Conservation (phyloP, 179 eudicot genomes). For the Vitellaria paradoxa region DNA sequence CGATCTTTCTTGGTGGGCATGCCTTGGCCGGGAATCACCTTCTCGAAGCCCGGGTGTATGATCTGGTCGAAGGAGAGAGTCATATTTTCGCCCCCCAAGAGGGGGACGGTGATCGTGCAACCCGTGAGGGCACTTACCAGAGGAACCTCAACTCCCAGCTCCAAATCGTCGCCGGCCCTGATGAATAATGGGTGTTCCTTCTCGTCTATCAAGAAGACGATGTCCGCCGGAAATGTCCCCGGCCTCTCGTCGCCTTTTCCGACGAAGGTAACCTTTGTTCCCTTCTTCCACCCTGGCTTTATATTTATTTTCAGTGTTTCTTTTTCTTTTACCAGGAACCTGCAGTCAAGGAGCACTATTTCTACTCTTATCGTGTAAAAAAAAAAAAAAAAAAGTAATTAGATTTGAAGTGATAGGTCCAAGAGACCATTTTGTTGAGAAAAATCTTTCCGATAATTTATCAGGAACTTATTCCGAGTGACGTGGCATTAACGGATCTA, state of each 20-base stretch:
- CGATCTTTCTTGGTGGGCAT: slow-evolving; percentile 54
- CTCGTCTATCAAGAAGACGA: slow-evolving; percentile 55
- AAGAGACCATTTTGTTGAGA: too few relatives aligned
- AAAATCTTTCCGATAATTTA: too few relatives aligned
- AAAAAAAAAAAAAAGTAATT: too few relatives aligned
- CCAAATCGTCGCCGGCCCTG: slow-evolving; percentile 64
- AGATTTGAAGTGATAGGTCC: too few relatives aligned
- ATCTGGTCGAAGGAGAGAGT: slow-evolving; percentile 48
- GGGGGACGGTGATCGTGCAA: slow-evolving; percentile 53
- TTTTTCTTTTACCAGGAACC: slow-evolving; percentile 58
- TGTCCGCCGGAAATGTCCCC: slow-evolving; percentile 55
- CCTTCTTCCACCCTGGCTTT: slow-evolving; percentile 81
- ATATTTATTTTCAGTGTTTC: slow-evolving; percentile 56
- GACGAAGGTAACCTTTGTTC: slow-evolving; percentile 70
- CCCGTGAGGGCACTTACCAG: slow-evolving; percentile 72
- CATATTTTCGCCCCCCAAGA: slow-evolving; percentile 64
- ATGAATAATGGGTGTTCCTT: slow-evolving; percentile 53
- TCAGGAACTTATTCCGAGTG: too few relatives aligned
- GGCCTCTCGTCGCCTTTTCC: slow-evolving; percentile 79
- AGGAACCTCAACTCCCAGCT: slow-evolving; percentile 69
- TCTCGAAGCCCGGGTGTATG: slow-evolving; percentile 67
- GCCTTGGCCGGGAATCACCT: slow-evolving; percentile 59
- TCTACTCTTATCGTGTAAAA: too few relatives aligned
- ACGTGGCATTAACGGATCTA: too few relatives aligned
- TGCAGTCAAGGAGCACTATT: slow-evolving; percentile 8